These are phyloP conservation scores for Russula compacta DNA, from an alignment of 768 basidiomycete genomes.

Conservation along the genomic window DNA sequence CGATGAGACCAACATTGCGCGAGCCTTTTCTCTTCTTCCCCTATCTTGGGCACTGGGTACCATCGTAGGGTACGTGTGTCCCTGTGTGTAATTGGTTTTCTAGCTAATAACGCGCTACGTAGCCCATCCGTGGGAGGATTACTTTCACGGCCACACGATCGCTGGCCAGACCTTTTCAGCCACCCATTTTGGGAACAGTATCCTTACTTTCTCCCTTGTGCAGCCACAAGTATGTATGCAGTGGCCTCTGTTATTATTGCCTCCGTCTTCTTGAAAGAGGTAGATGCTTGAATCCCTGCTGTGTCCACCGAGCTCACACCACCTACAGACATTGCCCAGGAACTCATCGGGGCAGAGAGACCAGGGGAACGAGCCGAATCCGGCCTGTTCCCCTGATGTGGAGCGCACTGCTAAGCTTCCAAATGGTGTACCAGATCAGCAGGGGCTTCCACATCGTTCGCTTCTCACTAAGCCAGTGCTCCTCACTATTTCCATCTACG, in stretches of 20 bases:
- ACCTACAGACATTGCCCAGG: conserved; percentile 17
- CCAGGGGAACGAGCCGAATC: background rate
- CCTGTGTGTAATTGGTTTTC: background rate
- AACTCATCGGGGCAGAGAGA: conserved; percentile 22
- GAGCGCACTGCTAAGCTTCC: background rate
- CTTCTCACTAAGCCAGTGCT: background rate
- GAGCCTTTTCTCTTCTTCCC: conserved; percentile 31
- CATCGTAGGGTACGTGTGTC: background rate
- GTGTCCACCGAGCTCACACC: conserved; percentile 29
- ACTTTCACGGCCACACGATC: conserved; percentile 22
- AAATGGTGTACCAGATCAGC: background rate
- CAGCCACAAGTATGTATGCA: conserved; percentile 25
- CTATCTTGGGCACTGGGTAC: conserved; percentile 20
- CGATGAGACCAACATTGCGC: conserved; percentile 46
- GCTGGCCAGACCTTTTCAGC: conserved; percentile 15
- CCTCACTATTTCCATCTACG: background rate
- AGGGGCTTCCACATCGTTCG: background rate
- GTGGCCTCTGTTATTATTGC: conserved; percentile 23
- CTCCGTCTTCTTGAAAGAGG: conserved; percentile 21
- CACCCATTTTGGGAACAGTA: conserved; percentile 19
- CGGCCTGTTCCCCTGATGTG: background rate
- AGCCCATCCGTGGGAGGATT: conserved; percentile 20
- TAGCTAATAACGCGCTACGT: background rate
- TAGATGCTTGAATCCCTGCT: conserved; percentile 25
- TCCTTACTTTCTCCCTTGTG: conserved; percentile 28